Base-by-base conservation (phyloP, 495 filamentous ascomycete genomes). In the Penicillium arizonense region DNA sequence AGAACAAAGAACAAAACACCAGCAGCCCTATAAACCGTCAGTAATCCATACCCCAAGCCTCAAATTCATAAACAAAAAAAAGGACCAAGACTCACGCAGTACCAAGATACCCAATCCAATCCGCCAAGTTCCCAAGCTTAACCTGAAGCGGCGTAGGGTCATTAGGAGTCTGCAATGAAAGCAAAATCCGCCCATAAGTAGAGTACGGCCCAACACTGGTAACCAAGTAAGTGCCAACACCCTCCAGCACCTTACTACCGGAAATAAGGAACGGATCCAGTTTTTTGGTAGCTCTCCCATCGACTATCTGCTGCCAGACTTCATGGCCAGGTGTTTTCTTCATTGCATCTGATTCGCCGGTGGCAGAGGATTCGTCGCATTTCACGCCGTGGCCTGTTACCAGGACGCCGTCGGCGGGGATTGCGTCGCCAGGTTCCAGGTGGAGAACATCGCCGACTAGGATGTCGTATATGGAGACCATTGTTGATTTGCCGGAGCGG, bases 401-500 rank as follows among this genome's bases (percentile, higher is more conserved):
- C 7, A 83, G 64, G 37, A 87, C 70, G 26, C 84, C 85, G 63
- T 87, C 84, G 32, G 79, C 79, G 23, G 76, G 73, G 23, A 90
- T 77, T 21, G 89, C 72, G 58, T 91, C 87, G 37, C 88, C 88
- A 33, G 87, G 86, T 47, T 89, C 87, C 0, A 91, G 67, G 50
- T 87, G 84, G 28, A 91, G 68, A 12, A 91, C 76, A 63, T 91
- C 88, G 39, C 87, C 87, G 38, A 85, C 87, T 52, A 87, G 71
- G 38, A 91, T 70, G 62, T 90, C 86, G 52, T 78, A 87, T 32
- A 90, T 78, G 0, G 87, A 90, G 20, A 91, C 74, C 65, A 88
- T 80, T 9, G 82, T 59, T 3, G 86, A 85, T 62, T 85, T 87
- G 13, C 89, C 90, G 8, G 89, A 90, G 24, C 90, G 87, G 42